A percentile compares a stretch with the other conserved stretches of the same genome.
Conservation (phyloP, 345 rosid genomes). For the Triadica sebifera region DNA sequence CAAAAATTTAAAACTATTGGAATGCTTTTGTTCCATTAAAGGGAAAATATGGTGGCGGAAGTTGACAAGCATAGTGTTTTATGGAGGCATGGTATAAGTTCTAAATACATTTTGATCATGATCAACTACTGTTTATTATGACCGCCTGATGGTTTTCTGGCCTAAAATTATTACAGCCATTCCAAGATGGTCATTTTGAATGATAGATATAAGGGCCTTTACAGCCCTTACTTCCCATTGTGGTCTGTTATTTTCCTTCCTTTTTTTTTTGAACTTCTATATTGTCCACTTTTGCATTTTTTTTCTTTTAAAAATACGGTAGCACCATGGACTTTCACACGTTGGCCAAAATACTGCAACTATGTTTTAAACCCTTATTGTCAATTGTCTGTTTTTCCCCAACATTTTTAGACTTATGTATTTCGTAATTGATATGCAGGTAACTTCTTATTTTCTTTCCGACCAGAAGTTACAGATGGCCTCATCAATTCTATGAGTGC, state of each 20-base stretch:
- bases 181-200: slow-evolving; percentile 1
- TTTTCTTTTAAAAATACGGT: neutral
- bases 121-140: neutral
- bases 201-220: neutral
- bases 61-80: neutral
- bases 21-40: neutral
- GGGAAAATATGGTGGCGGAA: neutral
- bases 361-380: neutral
- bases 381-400: neutral
- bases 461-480: slow-evolving; percentile 63
- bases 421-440: slow-evolving; percentile 51
- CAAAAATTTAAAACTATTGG: neutral
- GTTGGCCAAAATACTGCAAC: neutral
- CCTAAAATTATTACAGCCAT: neutral
- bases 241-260: neutral
- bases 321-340: neutral
- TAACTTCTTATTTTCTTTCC: slow-evolving; percentile 82
- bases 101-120: neutral
- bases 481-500: slow-evolving; percentile 36
- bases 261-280: neutral
- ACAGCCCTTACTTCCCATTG: neutral
- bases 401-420: slow-evolving; percentile 13
- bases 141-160: neutral
- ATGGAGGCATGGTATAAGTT: neutral
- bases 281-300: neutral